Percentiles rank a stretch among this genome's conserved stretches.
phyloP scores from a whole-genome alignment of 2,329 filamentous ascomycete species.

The Scortechinia acanthostroma region DNA sequence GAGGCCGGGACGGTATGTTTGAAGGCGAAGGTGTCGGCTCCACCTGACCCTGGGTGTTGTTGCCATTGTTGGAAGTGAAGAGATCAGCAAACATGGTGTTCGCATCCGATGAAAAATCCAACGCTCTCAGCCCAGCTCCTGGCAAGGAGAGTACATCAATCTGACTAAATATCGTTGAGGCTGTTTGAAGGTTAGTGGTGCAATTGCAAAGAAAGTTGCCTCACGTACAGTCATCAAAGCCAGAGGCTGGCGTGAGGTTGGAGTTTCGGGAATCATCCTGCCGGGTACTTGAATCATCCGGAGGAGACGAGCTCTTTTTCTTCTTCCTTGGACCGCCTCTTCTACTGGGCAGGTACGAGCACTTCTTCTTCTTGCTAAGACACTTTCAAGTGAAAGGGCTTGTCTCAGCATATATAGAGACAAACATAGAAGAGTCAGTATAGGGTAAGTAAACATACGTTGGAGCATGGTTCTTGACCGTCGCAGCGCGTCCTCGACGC shows the following conservation, averaged over 20 bases:
- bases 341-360: conserved; percentile 30
- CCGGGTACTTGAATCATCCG: conserved; percentile 7
- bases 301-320: conserved; percentile 11
- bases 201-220: background rate
- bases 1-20: conserved; percentile 13
- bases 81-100: conserved; percentile 25
- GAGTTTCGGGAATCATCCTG: background rate
- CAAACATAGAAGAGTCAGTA: background rate
- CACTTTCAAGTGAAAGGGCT: conserved; percentile 17
- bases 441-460: conserved; percentile 18
- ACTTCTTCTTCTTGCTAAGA: conserved; percentile 24
- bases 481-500: conserved; percentile 30
- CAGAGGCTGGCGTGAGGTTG: background rate
- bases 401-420: background rate
- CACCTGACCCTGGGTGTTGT: conserved; percentile 9
- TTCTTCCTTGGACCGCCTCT: conserved; percentile 31
- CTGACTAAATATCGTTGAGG: conserved; percentile 22
- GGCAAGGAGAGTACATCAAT: conserved; percentile 27
- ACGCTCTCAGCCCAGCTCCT: conserved; percentile 24
- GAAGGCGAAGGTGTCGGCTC: conserved; percentile 15
- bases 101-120: conserved; percentile 24
- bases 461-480: conserved; percentile 30
- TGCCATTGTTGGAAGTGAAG: conserved; percentile 13
- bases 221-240: background rate
- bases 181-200: conserved; percentile 10